A percentile compares a stretch with the other conserved stretches of the same genome.
Conservation (phyloP, 2,329 filamentous ascomycete species). For the Alternaria atra region DNA sequence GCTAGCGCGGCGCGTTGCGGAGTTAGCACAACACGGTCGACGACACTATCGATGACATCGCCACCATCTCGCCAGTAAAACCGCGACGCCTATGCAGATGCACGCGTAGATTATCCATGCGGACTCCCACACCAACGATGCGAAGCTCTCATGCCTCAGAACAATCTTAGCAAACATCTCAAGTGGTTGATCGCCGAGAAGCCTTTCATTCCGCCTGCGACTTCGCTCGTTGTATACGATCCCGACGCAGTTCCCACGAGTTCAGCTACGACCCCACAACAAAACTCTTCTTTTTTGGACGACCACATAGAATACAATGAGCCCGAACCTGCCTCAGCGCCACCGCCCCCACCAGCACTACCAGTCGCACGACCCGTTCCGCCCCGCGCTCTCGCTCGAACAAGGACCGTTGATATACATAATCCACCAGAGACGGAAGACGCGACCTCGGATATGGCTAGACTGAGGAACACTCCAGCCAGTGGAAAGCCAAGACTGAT, state of each 20-base stretch:
- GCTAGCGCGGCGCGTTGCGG: conserved; percentile 33
- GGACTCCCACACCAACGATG: conserved; percentile 31
- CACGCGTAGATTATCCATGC: conserved; percentile 38
- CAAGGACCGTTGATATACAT: conserved; percentile 39
- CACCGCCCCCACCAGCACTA: conserved; percentile 22
- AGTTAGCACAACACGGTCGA: conserved; percentile 32
- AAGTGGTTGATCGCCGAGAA: conserved; percentile 58
- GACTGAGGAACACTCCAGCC: conserved; percentile 55
- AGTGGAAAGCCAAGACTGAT: conserved; percentile 51
- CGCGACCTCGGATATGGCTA: conserved; percentile 52
- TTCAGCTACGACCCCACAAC: conserved; percentile 32
- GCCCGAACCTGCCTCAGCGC: conserved; percentile 17
- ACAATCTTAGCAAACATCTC: conserved; percentile 60
- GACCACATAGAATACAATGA: conserved; percentile 33
- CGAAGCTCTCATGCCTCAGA: conserved; percentile 56
- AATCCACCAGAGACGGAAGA: conserved; percentile 22
- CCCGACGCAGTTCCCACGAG: conserved; percentile 32
- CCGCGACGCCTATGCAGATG: conserved; percentile 17
- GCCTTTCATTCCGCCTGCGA: conserved; percentile 54
- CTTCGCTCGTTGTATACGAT: conserved; percentile 41
- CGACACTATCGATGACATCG: conserved; percentile 22
- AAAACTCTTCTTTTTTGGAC: conserved; percentile 15
- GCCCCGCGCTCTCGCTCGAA: conserved; percentile 30
- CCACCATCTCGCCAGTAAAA: conserved; percentile 30
- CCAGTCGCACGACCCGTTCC: conserved; percentile 25